Evolutionary conservation across 768 basidiomycete species (phyloP).

Genomic region (Mycena amicta): DNA sequence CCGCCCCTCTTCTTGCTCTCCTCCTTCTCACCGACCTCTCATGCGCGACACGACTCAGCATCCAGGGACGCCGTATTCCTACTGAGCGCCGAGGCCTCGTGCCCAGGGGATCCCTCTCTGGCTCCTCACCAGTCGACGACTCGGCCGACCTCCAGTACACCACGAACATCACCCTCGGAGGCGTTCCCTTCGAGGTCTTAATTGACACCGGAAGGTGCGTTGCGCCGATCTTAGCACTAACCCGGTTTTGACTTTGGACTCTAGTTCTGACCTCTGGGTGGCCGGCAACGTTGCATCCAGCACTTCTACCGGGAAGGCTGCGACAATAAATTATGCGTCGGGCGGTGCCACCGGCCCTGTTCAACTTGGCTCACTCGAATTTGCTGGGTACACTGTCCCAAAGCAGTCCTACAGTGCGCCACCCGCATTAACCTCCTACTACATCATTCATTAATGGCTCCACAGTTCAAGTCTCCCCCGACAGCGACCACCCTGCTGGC

Average conservation of each 20-base stretch:
- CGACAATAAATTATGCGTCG: constrained; percentile 68
- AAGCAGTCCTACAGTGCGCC: constrained; percentile 70
- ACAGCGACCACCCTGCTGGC: constrained; percentile 63
- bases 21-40: constrained; percentile 43
- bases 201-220: constrained; percentile 78
- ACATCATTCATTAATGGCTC: not conserved
- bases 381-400: constrained; percentile 59
- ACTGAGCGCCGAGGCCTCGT: constrained; percentile 37
- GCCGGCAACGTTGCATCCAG: constrained; percentile 48
- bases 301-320: constrained; percentile 56
- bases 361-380: constrained; percentile 50
- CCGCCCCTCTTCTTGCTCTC: constrained; percentile 48
- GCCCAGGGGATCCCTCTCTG: constrained; percentile 21
- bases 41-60: constrained; percentile 30
- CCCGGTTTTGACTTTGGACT: constrained; percentile 14
- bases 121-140: constrained; percentile 54
- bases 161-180: constrained; percentile 69
- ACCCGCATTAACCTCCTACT: not conserved
- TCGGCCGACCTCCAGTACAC: constrained; percentile 76
- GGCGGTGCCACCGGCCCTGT: constrained; percentile 67
- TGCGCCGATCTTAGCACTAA: constrained; percentile 55
- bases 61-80: constrained; percentile 42
- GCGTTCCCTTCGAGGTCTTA: constrained; percentile 57
- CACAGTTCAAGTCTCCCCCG: constrained; percentile 49
- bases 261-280: constrained; percentile 80